Evolutionary conservation across 2,329 filamentous ascomycete genomes (phyloP), one percentile per base, ranked within the genome.

Genomic region (Arthrinium phaeospermum): DNA sequence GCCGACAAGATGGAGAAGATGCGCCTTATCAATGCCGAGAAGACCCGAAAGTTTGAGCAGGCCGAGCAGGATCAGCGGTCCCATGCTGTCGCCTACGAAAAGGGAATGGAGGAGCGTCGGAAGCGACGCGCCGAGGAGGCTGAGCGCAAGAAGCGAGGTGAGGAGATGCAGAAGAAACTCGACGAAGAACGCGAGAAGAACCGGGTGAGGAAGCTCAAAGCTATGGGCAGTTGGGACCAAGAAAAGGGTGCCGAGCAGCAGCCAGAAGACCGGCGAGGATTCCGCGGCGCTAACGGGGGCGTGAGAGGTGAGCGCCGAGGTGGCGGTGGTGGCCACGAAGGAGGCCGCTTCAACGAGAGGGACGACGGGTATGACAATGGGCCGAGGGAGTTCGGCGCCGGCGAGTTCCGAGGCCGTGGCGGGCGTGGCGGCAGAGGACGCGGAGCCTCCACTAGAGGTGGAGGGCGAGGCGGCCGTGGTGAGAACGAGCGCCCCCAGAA

Each of bases 161-260:
- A 90, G 19, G 88, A 87, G 74, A 86, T 89, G 70, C 80, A 85
- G 30, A 82, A 83, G 44, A 84, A 84, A 74, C 83, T 89, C 74
- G 88, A 91, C 37, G 88, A 90, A 49, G 90, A 91, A 82, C 85
- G 90, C 16, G 88, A 86, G 34, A 86, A 85, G 75, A 91, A 91
- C 77, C 80, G 89, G 12, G 88, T 90, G 80, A 82, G 90, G 69
- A 91, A 91, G 78, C 83, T 91, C 27, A 88, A 88, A 75, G 89
- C 89, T 0, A 86, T 91, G 82, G 82, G 83, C 61, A 86, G 84
- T 74, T 91, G 89, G 90, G 90, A 91, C 72, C 86, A 88, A 77
- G 89, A 88, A 53, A 91, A 91, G 80, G 34, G 57, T 64, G 81
- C 80, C 14, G 82, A 85, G 57, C 76, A 81, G 19, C 81, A 80